These are phyloP conservation scores for Wickerhamomyces xylosicus DNA, from an alignment of 805 yeast genomes.

Conservation along the genomic window DNA sequence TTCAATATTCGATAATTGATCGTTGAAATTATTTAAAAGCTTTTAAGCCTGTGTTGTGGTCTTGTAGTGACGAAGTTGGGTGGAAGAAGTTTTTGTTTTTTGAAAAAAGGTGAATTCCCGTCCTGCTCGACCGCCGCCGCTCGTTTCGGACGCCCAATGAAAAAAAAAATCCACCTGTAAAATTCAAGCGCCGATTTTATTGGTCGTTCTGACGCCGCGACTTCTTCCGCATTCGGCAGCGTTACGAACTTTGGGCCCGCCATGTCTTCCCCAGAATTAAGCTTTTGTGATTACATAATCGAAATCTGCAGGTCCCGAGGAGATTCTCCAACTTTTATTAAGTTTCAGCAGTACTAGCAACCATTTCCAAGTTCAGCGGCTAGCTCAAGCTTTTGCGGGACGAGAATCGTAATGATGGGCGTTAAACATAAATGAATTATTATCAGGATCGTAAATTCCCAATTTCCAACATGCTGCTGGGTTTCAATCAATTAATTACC, in stretches of 20 bases:
- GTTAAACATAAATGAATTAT: no score
- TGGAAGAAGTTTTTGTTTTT: constrained; percentile 1
- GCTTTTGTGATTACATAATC: neutral
- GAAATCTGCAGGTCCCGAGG: no score
- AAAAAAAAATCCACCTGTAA: neutral
- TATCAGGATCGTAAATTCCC: no score
- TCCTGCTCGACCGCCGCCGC: neutral
- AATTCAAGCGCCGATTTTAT: neutral
- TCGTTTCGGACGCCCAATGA: neutral
- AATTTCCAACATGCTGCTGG: no score
- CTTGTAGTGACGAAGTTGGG: neutral
- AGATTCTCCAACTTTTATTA: no score
- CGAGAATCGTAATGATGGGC: no score
- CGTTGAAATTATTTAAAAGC: no score
- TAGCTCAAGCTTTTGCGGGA: no score
- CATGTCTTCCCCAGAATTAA: neutral
- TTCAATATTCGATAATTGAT: constrained; percentile 2
- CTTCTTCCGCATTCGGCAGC: neutral
- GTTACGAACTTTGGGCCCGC: neutral
- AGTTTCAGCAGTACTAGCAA: no score
- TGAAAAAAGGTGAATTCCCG: constrained; percentile 10
- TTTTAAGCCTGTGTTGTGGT: neutral
- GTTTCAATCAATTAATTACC: no score
- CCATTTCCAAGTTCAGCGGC: no score
- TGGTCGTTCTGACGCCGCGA: neutral